A percentile compares a stretch with the other conserved stretches of the same genome.
These are phyloP conservation scores for Saccharomycopsis javanensis DNA, from an alignment of 805 yeast genomes.

Conservation along the genomic window DNA sequence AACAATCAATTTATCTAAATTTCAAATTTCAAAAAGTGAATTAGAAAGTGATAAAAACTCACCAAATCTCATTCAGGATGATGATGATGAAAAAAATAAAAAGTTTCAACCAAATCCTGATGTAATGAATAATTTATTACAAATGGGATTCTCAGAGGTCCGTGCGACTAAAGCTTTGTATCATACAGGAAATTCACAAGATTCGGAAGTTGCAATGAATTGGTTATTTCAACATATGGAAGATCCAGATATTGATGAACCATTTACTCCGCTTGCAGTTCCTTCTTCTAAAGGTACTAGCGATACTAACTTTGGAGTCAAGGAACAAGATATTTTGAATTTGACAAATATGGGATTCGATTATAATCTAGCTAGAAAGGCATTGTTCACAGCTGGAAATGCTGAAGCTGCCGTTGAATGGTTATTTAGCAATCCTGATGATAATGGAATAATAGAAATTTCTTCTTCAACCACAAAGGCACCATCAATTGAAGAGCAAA, in stretches of 20 bases:
- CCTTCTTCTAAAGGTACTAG: slow-evolving; percentile 8
- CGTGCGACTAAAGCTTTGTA: slow-evolving; percentile 60
- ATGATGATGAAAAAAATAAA: slow-evolving; percentile 22
- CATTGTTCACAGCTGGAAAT: slow-evolving; percentile 51
- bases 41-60: slow-evolving; percentile 24
- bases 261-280: slow-evolving; percentile 32
- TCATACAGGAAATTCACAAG: slow-evolving; percentile 52
- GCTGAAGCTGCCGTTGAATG: slow-evolving; percentile 80
- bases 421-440: slow-evolving; percentile 78
- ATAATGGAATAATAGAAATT: slow-evolving; percentile 46
- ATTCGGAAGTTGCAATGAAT: slow-evolving; percentile 69
- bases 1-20: slow-evolving; percentile 35
- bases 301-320: slow-evolving; percentile 20
- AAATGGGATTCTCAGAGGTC: slow-evolving; percentile 82
- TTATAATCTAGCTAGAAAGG: slow-evolving; percentile 55
- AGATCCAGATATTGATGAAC: slow-evolving; percentile 65
- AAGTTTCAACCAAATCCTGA: slow-evolving; percentile 46
- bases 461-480: slow-evolving; percentile 12
- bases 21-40: slow-evolving; percentile 12
- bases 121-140: slow-evolving; percentile 44
- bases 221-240: slow-evolving; percentile 90
- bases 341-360: slow-evolving; percentile 74
- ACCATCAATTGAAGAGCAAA: slow-evolving; percentile 15
- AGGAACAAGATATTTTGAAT: slow-evolving; percentile 34
- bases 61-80: slow-evolving; percentile 32